Evolutionary conservation across 2,329 filamentous ascomycete genomes (phyloP).

Genomic region (Ciborinia camelliae): DNA sequence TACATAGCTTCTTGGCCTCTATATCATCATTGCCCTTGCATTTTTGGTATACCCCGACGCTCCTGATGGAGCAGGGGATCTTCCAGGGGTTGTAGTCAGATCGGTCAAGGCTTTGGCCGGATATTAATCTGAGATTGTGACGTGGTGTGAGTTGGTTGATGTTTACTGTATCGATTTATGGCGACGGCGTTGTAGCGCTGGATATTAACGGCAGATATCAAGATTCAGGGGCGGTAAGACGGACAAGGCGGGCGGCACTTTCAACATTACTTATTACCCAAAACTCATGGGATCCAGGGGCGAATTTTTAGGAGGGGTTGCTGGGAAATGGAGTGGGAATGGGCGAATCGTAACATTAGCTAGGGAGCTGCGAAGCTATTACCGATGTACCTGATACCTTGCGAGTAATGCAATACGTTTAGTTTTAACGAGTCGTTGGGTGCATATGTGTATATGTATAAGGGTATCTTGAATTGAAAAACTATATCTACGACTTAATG

Average conservation of each 20-base stretch:
- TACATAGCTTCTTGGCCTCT: conserved; percentile 52
- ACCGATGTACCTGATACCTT: conserved; percentile 2
- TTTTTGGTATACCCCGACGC: conserved; percentile 60
- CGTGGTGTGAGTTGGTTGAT: neutral
- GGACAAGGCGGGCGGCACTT: neutral
- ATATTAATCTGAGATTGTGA: conserved; percentile 9
- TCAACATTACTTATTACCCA: neutral
- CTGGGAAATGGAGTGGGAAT: neutral
- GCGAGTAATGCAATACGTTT: conserved; percentile 4
- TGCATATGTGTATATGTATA: neutral
- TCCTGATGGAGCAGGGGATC: conserved; percentile 25
- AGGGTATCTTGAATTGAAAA: neutral
- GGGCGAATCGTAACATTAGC: conserved; percentile 11
- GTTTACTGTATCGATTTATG: neutral
- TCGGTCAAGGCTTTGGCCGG: conserved; percentile 17
- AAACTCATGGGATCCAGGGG: neutral
- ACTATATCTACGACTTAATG: neutral
- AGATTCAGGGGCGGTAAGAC: no score
- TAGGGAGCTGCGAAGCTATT: neutral
- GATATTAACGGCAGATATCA: neutral
- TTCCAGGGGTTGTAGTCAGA: conserved; percentile 14
- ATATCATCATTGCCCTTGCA: conserved; percentile 57
- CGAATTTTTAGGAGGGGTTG: neutral
- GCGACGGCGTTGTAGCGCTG: conserved; percentile 11
- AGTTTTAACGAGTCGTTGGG: neutral